These are phyloP conservation scores for Fusarium brachygibbosum DNA, from an alignment of 2,329 filamentous ascomycete genomes.

Conservation along the genomic window DNA sequence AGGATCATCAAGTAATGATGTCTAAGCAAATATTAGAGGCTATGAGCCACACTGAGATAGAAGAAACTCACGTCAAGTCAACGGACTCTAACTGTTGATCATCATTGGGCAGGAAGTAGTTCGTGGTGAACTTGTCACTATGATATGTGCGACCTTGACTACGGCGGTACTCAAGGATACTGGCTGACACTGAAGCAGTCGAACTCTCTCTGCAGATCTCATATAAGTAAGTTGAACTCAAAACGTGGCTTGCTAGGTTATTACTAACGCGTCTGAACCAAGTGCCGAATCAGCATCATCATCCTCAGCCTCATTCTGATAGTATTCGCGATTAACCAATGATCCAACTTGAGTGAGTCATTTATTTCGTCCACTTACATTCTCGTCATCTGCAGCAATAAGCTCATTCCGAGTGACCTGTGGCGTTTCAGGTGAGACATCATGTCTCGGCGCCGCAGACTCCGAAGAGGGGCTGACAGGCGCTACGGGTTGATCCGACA, in stretches of 20 bases:
- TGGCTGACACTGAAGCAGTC: slow-evolving; percentile 25
- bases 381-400: background rate
- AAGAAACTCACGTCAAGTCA: slow-evolving; percentile 14
- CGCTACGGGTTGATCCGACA: background rate
- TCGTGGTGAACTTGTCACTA: slow-evolving; percentile 28
- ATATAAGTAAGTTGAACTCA: background rate
- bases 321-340: background rate
- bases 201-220: background rate
- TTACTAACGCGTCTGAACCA: slow-evolving; percentile 3
- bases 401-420: background rate
- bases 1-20: slow-evolving; percentile 32
- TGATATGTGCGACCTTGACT: slow-evolving; percentile 33
- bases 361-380: background rate
- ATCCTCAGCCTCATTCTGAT: background rate
- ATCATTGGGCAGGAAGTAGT: slow-evolving; percentile 29
- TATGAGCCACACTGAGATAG: accelerated
- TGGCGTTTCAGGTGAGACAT: background rate
- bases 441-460: background rate
- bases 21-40: background rate
- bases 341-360: background rate
- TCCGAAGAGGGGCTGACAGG: background rate
- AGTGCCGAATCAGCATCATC: slow-evolving; percentile 10
- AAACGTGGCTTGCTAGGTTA: background rate
- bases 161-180: slow-evolving; percentile 27
- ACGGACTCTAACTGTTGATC: slow-evolving; percentile 32